phyloP scores from a whole-genome alignment of 768 basidiomycete species.

The Auricularia sp. region DNA sequence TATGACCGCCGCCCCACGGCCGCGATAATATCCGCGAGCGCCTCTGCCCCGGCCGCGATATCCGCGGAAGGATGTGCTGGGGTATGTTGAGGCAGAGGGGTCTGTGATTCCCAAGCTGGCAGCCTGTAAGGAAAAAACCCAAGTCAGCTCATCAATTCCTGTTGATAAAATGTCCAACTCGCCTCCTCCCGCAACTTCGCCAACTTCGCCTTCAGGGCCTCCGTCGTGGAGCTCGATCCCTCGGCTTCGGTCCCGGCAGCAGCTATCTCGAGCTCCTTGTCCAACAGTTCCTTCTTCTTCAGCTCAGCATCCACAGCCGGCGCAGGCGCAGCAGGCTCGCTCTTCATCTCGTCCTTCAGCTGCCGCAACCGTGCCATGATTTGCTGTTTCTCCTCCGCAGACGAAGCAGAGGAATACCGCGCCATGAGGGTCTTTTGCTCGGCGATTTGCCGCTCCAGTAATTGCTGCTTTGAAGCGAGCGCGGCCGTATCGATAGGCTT shows the following conservation, averaged over 20 bases:
- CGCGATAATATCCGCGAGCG: conserved; percentile 46
- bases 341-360: conserved; percentile 70
- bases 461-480: conserved; percentile 63
- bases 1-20: conserved; percentile 41
- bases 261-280: conserved; percentile 69
- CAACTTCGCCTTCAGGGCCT: conserved; percentile 62
- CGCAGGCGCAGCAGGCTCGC: conserved; percentile 17
- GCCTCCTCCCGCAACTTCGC: conserved; percentile 76
- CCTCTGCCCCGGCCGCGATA: conserved; percentile 55
- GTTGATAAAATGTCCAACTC: conserved; percentile 11
- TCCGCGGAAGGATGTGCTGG: conserved; percentile 34
- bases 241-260: conserved; percentile 20
- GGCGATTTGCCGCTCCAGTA: conserved; percentile 70
- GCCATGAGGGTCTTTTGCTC: conserved; percentile 84
- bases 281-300: conserved; percentile 56
- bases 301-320: conserved; percentile 36
- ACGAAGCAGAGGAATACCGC: conserved; percentile 47
- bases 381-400: conserved; percentile 61
- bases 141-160: conserved; percentile 1
- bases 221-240: conserved; percentile 39
- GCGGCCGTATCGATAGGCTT: conserved; percentile 15
- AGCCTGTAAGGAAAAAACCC: conserved; percentile 34
- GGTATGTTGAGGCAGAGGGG: conserved; percentile 21
- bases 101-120: conserved; percentile 64
- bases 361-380: conserved; percentile 69